Percentiles rank a stretch among this genome's conserved stretches.
These are phyloP conservation scores for Vitis rotundifolia DNA, from an alignment of 164 flowering plant species.

Conservation along the genomic window DNA sequence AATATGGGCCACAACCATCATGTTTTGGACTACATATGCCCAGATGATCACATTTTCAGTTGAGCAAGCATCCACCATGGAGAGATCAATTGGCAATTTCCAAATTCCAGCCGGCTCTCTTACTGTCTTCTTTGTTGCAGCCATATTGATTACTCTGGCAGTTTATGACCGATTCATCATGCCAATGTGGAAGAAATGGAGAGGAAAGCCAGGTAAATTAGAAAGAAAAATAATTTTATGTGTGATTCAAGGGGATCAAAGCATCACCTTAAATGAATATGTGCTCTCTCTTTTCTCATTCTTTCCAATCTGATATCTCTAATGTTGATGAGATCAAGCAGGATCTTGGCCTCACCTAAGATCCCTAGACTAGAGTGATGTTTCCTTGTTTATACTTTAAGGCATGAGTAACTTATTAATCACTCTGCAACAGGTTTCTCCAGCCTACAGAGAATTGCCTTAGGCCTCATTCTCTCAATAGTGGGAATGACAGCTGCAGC, in stretches of 20 bases:
- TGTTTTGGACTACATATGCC: slow-evolving; percentile 86
- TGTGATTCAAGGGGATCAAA: too few species aligned
- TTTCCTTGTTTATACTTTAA: background rate
- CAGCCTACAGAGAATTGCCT: slow-evolving; percentile 68
- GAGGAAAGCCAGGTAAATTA: slow-evolving; percentile 68
- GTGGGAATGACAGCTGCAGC: slow-evolving; percentile 86
- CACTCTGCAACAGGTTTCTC: slow-evolving; percentile 58
- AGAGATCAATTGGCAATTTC: slow-evolving; percentile 61
- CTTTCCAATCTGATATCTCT: too few species aligned
- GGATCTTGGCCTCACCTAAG: too few species aligned
- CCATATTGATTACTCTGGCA: slow-evolving; percentile 66
- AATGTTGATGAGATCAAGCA: too few species aligned
- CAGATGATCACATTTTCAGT: slow-evolving; percentile 92
- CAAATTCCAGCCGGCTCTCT: slow-evolving; percentile 91
- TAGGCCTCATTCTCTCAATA: slow-evolving; percentile 69
- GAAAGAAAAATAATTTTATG: background rate
- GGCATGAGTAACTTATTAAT: too few species aligned
- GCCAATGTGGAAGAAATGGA: slow-evolving; percentile 80
- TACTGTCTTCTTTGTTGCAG: slow-evolving; percentile 82
- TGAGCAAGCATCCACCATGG: slow-evolving; percentile 81
- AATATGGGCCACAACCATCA: slow-evolving; percentile 83
- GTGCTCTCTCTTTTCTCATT: too few species aligned
- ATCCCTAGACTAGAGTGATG: too few species aligned
- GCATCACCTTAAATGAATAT: too few species aligned
- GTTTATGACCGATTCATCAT: slow-evolving; percentile 72